phyloP scores from a whole-genome alignment of 768 basidiomycete genomes.

The Mycena amicta region DNA sequence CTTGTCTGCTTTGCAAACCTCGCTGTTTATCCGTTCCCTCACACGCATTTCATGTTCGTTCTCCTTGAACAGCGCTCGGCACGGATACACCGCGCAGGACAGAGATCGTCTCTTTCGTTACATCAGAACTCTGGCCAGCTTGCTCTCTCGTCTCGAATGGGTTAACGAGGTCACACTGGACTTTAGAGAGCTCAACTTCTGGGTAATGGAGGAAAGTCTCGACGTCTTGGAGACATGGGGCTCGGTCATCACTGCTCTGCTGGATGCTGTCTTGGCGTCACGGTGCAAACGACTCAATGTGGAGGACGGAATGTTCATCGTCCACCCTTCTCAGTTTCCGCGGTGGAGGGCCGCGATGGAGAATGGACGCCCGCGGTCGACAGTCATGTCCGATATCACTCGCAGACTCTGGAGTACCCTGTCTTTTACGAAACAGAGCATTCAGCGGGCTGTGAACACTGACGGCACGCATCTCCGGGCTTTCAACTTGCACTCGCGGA shows the following conservation, averaged over 20 bases:
- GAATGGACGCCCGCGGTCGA: not conserved
- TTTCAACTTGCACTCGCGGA: slow-evolving; percentile 14
- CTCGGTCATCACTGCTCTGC: slow-evolving; percentile 5
- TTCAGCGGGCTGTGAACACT: not conserved
- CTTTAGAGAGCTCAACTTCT: slow-evolving; percentile 15
- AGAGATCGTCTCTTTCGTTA: slow-evolving; percentile 5
- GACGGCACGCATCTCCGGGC: not conserved
- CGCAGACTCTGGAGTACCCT: slow-evolving; percentile 6
- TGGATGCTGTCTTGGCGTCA: slow-evolving; percentile 6
- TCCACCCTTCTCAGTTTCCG: slow-evolving; percentile 13
- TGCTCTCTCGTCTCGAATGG: slow-evolving; percentile 8
- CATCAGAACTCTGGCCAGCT: slow-evolving; percentile 8
- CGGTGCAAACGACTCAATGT: slow-evolving; percentile 9
- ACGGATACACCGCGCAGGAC: not conserved
- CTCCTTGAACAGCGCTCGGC: slow-evolving; percentile 12
- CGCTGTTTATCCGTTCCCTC: slow-evolving; percentile 13
- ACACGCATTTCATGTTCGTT: slow-evolving; percentile 15
- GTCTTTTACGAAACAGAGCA: not conserved
- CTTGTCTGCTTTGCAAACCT: slow-evolving; percentile 4
- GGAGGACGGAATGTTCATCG: slow-evolving; percentile 15
- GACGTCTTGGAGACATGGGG: slow-evolving; percentile 8
- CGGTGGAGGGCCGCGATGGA: not conserved
- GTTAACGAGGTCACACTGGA: slow-evolving; percentile 16
- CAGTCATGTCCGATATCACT: not conserved
- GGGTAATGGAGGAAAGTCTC: slow-evolving; percentile 7